Percentiles rank a stretch among this genome's conserved stretches.
These are phyloP conservation scores for Fusarium nurragi DNA, from an alignment of 2,329 filamentous ascomycete genomes.

Conservation along the genomic window DNA sequence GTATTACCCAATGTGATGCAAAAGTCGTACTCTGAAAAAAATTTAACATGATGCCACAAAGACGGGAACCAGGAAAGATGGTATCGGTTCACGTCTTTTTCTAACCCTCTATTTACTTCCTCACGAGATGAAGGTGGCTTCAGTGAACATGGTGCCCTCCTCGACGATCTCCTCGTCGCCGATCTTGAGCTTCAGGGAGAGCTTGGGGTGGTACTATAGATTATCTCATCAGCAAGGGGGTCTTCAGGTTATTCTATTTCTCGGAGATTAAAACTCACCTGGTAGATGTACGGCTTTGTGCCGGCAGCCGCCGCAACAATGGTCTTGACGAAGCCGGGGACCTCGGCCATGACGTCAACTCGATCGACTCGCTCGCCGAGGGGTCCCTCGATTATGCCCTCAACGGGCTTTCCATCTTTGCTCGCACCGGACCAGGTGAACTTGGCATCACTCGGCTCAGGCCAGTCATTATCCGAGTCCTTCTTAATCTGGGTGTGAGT, in stretches of 20 bases:
- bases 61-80: background rate
- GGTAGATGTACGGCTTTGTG: constrained; percentile 97
- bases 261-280: constrained; percentile 63
- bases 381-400: constrained; percentile 73
- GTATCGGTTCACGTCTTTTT: background rate
- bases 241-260: constrained; percentile 7
- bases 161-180: constrained; percentile 82
- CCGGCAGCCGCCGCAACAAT: constrained; percentile 89
- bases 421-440: constrained; percentile 82
- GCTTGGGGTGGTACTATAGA: constrained; percentile 73
- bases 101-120: constrained; percentile 36
- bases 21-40: constrained; percentile 35
- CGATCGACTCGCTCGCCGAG: constrained; percentile 76
- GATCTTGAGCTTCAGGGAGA: constrained; percentile 83
- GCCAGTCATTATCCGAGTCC: constrained; percentile 87
- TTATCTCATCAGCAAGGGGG: constrained; percentile 25
- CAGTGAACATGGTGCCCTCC: constrained; percentile 81
- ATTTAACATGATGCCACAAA: background rate
- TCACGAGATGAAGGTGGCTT: constrained; percentile 95
- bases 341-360: constrained; percentile 95
- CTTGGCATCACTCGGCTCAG: constrained; percentile 79
- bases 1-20: constrained; percentile 44
- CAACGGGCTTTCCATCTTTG: constrained; percentile 77
- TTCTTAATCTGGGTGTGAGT: constrained; percentile 75
- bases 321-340: constrained; percentile 94